Evolutionary conservation across 2,329 filamentous ascomycete species (phyloP).

Genomic region (Phialophora chinensis): DNA sequence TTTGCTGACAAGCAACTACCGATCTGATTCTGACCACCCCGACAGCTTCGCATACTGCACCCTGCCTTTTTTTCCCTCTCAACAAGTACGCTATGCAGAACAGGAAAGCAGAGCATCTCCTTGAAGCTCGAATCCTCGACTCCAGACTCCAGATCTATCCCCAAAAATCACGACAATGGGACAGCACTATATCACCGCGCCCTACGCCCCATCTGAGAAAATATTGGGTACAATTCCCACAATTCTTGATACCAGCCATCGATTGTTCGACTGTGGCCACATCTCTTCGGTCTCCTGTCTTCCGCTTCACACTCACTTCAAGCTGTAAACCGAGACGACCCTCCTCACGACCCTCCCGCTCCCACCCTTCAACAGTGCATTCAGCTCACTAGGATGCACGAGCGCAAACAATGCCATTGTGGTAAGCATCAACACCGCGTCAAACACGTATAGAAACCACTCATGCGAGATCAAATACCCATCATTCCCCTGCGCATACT

Average conservation of each 20-base stretch:
- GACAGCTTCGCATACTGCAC: no score
- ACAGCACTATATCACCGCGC: neutral
- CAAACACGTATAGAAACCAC: conserved; percentile 45
- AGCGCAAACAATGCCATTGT: conserved; percentile 24
- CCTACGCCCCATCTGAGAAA: neutral
- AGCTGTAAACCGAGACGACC: conserved; percentile 7
- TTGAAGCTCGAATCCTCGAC: neutral
- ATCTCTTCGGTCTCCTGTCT: neutral
- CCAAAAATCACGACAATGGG: neutral
- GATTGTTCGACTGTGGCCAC: neutral
- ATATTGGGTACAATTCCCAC: neutral
- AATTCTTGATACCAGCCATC: neutral
- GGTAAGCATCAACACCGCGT: conserved; percentile 42
- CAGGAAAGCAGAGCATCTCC: neutral
- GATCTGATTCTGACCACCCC: no score
- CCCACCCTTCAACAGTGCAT: conserved; percentile 19
- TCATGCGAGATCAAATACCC: conserved; percentile 44
- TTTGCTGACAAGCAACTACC: no score
- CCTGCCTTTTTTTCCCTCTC: neutral
- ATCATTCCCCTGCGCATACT: conserved; percentile 43
- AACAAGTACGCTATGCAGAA: neutral
- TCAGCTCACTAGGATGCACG: conserved; percentile 25
- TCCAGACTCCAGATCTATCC: neutral
- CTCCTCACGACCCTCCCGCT: conserved; percentile 16
- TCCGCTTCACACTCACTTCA: neutral